Evolutionary conservation across 2,329 filamentous ascomycete species (phyloP).

Genomic region (Epichloe hybrida): DNA sequence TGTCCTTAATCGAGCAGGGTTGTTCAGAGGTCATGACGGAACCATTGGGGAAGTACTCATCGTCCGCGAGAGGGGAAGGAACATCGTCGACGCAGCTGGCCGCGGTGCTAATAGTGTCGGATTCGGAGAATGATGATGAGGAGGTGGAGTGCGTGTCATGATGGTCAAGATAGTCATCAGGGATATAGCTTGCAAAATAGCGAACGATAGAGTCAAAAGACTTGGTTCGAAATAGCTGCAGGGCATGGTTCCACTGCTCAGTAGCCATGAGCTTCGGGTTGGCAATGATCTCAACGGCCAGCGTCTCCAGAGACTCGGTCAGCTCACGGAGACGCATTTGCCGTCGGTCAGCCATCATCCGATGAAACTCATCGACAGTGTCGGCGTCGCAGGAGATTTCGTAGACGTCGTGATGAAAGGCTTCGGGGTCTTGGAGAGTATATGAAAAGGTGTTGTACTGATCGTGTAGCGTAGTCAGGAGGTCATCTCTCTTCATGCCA

Average conservation of each 20-base stretch:
- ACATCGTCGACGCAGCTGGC: constrained; percentile 26
- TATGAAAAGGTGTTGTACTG: constrained; percentile 46
- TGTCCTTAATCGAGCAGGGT: constrained; percentile 19
- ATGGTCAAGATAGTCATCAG: constrained; percentile 32
- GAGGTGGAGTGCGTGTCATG: constrained; percentile 21
- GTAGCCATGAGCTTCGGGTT: constrained; percentile 45
- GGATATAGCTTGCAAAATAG: constrained; percentile 46
- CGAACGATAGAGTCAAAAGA: constrained; percentile 47
- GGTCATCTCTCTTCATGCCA: constrained; percentile 45
- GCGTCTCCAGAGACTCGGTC: constrained; percentile 40
- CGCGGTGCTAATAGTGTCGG: constrained; percentile 24
- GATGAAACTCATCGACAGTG: constrained; percentile 40
- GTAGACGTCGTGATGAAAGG: constrained; percentile 48
- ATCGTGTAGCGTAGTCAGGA: constrained; percentile 43
- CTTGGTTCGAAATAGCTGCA: constrained; percentile 45
- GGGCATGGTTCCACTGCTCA: constrained; percentile 43
- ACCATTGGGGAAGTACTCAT: constrained; percentile 19
- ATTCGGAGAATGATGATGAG: constrained; percentile 24
- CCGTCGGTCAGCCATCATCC: constrained; percentile 38
- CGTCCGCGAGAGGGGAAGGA: constrained; percentile 26
- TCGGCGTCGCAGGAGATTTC: constrained; percentile 40
- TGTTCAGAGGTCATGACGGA: constrained; percentile 34
- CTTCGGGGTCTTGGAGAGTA: constrained; percentile 43
- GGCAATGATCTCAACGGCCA: constrained; percentile 47
- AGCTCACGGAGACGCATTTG: constrained; percentile 40